Conservation (phyloP, 2,329 filamentous ascomycete species). For the Phyllosticta ampelicida region DNA sequence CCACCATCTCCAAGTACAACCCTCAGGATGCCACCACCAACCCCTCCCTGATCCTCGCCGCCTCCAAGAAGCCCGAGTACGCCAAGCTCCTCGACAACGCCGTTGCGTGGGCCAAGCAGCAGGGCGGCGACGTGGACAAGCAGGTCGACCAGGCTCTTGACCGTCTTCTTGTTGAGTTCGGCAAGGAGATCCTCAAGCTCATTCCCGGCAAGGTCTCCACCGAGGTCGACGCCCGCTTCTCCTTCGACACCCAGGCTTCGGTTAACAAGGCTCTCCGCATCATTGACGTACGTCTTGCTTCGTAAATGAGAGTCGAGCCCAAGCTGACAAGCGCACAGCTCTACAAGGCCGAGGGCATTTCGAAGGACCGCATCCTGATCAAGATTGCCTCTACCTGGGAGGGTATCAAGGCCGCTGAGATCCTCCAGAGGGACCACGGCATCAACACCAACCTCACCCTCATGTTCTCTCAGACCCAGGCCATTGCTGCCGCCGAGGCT, state of each 20-base stretch:
- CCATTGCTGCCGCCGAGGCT: conserved; percentile 91
- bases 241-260: conserved; percentile 86
- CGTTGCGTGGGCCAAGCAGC: conserved; percentile 72
- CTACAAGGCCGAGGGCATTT: conserved; percentile 84
- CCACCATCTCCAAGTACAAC: conserved; percentile 98
- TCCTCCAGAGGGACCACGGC: conserved; percentile 88
- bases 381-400: conserved; percentile 99
- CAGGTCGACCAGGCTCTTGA: conserved; percentile 88
- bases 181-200: conserved; percentile 92
- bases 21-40: conserved; percentile 99
- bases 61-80: conserved; percentile 96
- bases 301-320: not conserved
- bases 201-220: conserved; percentile 98
- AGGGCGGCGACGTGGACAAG: conserved; percentile 56
- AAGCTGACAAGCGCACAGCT: conserved; percentile 48
- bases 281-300: conserved; percentile 60
- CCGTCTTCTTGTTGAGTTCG: conserved; percentile 92
- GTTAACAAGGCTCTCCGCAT: conserved; percentile 95
- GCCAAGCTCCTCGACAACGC: conserved; percentile 81
- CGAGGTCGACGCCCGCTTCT: conserved; percentile 92
- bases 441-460: conserved; percentile 99
- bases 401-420: conserved; percentile 97
- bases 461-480: conserved; percentile 94
- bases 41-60: conserved; percentile 95
- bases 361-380: conserved; percentile 92